phyloP scores from a whole-genome alignment of 805 yeast species.

The Suhomyces sp. region DNA sequence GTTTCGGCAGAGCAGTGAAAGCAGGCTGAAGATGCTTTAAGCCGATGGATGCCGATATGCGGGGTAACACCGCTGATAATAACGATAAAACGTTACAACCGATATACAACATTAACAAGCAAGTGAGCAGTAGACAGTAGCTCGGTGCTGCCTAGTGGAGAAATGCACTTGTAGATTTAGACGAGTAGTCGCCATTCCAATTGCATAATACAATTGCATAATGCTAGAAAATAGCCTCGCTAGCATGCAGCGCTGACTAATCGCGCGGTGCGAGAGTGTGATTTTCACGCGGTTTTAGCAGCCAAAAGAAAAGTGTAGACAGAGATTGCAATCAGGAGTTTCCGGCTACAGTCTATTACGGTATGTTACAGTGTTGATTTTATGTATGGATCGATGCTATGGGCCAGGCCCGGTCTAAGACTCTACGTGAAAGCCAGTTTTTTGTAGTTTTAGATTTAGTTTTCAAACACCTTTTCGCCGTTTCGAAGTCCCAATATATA shows the following conservation, averaged over 20 bases:
- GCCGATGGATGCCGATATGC: no score
- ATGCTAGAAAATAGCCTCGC: not conserved
- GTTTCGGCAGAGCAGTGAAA: no score
- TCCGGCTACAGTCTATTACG: no score
- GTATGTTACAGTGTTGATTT: not conserved
- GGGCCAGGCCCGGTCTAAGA: not conserved
- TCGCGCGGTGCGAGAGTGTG: not conserved
- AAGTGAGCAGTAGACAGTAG: not conserved
- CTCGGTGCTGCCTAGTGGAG: not conserved
- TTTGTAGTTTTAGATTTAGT: not conserved
- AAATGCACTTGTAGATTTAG: not conserved
- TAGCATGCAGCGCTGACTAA: not conserved
- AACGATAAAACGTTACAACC: not conserved
- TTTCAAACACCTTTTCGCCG: conserved; percentile 64
- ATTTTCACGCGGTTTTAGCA: not conserved
- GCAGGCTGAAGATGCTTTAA: no score
- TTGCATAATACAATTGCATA: not conserved
- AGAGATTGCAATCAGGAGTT: no score
- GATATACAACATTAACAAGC: not conserved
- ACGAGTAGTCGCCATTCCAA: no score
- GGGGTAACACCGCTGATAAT: no score
- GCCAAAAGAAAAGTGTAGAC: not conserved
- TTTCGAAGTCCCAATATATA: conserved; percentile 67
- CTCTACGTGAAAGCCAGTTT: not conserved
- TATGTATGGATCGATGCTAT: not conserved